Conservation (phyloP, 352 stramenopile species). For the Pythium aphanidermatum region DNA sequence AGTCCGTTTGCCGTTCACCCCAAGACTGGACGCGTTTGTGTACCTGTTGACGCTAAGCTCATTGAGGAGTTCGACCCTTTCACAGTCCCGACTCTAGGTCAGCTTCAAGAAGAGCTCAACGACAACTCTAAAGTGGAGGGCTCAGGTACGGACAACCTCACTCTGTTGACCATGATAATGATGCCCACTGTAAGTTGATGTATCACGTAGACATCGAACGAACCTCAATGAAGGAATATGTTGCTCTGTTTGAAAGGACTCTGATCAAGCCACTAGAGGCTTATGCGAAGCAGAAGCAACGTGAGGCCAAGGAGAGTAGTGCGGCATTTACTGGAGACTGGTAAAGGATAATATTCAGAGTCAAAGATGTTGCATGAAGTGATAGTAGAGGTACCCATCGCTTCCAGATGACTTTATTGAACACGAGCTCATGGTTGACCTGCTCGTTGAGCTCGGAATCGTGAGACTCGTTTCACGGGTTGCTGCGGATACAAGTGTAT, state of each 20-base stretch:
- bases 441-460: slow-evolving; percentile 66
- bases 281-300: slow-evolving; percentile 66
- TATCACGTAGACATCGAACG: slow-evolving; percentile 23
- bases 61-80: slow-evolving; percentile 88
- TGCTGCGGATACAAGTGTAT: slow-evolving; percentile 24
- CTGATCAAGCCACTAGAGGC: slow-evolving; percentile 66
- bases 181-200: neutral
- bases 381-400: too few relatives aligned
- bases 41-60: slow-evolving; percentile 88
- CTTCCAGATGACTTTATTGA: too few relatives aligned
- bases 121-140: slow-evolving; percentile 26
- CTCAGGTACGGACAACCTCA: too few relatives aligned
- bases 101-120: slow-evolving; percentile 82
- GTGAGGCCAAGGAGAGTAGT: slow-evolving; percentile 52
- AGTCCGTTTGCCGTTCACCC: slow-evolving; percentile 98
- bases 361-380: too few relatives aligned
- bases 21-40: slow-evolving; percentile 97
- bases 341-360: slow-evolving; percentile 42
- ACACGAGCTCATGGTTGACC: neutral
- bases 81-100: slow-evolving; percentile 75
- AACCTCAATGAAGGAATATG: slow-evolving; percentile 70
- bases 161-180: neutral
- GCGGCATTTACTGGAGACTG: slow-evolving; percentile 79
- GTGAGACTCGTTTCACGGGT: slow-evolving; percentile 80
- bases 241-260: slow-evolving; percentile 62